These are phyloP conservation scores for Starmerella kuoi DNA, from an alignment of 805 yeast species.

Conservation along the genomic window DNA sequence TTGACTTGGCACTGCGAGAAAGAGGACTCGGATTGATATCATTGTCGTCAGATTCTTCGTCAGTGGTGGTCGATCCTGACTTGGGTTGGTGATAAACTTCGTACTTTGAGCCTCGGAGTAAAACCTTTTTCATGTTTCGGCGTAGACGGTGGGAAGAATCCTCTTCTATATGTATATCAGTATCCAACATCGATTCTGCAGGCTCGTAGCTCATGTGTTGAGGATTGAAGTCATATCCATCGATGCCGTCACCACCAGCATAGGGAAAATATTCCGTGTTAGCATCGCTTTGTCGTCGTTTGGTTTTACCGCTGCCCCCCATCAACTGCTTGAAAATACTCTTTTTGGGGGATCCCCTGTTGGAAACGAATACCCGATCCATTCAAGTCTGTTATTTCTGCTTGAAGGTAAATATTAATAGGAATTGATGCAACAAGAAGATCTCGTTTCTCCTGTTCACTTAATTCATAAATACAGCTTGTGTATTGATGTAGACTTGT, in stretches of 20 bases:
- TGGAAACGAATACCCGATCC: conserved; percentile 13
- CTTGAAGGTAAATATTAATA: too few species aligned
- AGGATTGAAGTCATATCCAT: conserved; percentile 1
- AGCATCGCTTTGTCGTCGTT: not conserved
- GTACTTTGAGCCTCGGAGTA: conserved; percentile 15
- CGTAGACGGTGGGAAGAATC: not conserved
- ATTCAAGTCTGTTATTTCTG: not conserved
- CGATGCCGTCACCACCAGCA: conserved; percentile 16
- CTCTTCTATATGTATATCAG: conserved; percentile 5
- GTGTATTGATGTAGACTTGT: too few species aligned
- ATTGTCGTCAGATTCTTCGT: not conserved
- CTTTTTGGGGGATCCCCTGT: not conserved
- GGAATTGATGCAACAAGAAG: too few species aligned
- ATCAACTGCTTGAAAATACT: conserved; percentile 2
- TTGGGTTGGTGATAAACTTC: conserved; percentile 6
- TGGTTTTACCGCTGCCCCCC: not conserved
- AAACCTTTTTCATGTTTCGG: conserved; percentile 4
- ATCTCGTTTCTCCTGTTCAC: too few species aligned
- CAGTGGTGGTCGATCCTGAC: not conserved
- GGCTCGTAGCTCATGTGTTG: conserved; percentile 18
- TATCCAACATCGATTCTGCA: conserved; percentile 17
- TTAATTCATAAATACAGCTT: too few species aligned
- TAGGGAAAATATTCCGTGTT: conserved; percentile 15
- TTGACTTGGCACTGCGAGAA: too few species aligned
- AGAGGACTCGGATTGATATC: not conserved